Conservation (phyloP, 192 early-diverging fungal genomes). For the Phycomyces nitens region DNA sequence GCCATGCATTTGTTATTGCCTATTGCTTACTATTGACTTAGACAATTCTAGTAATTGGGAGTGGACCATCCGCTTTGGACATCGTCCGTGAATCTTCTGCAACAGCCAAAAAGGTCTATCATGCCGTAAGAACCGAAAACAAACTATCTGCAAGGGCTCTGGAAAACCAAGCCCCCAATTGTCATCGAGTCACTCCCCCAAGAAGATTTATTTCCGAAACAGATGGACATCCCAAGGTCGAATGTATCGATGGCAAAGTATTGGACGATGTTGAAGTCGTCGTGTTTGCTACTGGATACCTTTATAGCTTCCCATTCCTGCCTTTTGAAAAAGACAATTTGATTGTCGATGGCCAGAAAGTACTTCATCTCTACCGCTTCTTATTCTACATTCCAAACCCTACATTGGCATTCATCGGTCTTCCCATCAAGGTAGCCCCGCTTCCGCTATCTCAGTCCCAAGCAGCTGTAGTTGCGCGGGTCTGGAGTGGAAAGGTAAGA, state of each 20-base stretch:
- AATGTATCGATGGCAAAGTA: constrained; percentile 30
- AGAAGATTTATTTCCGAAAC: background rate
- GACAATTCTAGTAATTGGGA: constrained; percentile 52
- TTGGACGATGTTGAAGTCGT: constrained; percentile 43
- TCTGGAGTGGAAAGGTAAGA: constrained; percentile 34
- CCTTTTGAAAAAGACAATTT: constrained; percentile 14
- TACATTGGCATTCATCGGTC: constrained; percentile 52
- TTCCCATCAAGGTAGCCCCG: constrained; percentile 55
- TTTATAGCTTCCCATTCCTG: constrained; percentile 59
- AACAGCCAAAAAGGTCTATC: constrained; percentile 34
- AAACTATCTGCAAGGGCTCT: background rate
- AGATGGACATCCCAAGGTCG: constrained; percentile 6
- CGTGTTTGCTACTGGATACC: constrained; percentile 67
- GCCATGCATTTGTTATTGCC: background rate
- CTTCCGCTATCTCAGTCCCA: constrained; percentile 62
- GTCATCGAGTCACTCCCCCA: background rate
- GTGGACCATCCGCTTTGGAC: constrained; percentile 50
- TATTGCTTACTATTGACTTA: constrained; percentile 12
- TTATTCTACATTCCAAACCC: constrained; percentile 49
- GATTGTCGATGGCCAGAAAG: constrained; percentile 35
- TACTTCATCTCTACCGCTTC: constrained; percentile 42
- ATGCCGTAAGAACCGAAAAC: constrained; percentile 33
- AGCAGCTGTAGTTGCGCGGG: constrained; percentile 41
- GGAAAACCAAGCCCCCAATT: background rate
- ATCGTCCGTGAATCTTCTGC: constrained; percentile 43